Evolutionary conservation across 495 filamentous ascomycete genomes (phyloP), one percentile per base, ranked within the genome.

Genomic region (Penicillium silybi): DNA sequence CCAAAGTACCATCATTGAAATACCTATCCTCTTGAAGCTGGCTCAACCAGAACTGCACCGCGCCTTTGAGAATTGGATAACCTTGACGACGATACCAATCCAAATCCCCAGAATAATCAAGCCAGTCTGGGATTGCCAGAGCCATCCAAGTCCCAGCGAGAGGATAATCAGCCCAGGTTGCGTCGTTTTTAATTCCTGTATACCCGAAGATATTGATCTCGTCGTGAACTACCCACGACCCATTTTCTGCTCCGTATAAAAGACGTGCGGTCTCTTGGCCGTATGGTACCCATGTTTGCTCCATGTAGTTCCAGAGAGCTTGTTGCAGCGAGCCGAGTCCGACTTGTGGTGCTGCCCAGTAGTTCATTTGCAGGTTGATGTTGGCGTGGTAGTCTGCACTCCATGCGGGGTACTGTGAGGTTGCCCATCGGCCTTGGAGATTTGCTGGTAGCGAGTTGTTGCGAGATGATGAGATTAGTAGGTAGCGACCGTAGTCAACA

Each of bases 301-400:
- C 50, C 61, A 81, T 79, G 34, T 73, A 79, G 32, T 71, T 52
- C 66, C 69, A 79, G 0, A 74, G 54, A 7, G 71, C 57, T 17
- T 63, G 53, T 18, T 67, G 62, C 15, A 62, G 53, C 4, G 52
- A 45, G 34, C 72, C 37, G 1, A 77, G 61, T 0, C 74, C 52
- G 7, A 38, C 51, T 68, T 4, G 70, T 69, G 38, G 67, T 58
- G 61, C 71, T 1, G 53, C 62, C 74, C 75, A 80, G 54, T 72
- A 56, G 44, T 77, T 78, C 78, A 81, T 81, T 53, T 80, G 76
- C 8, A 81, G 45, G 45, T 80, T 80, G 40, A 80, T 79, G 32
- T 80, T 74, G 29, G 68, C 65, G 44, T 78, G 75, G 49, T 80
- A 80, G 48, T 80, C 75, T 5, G 64, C 68, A 41, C 72, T 61